Evolutionary conservation across 1,284 basidiomycete genomes (phyloP).

Genomic region (Pseudozyma flocculosa): DNA sequence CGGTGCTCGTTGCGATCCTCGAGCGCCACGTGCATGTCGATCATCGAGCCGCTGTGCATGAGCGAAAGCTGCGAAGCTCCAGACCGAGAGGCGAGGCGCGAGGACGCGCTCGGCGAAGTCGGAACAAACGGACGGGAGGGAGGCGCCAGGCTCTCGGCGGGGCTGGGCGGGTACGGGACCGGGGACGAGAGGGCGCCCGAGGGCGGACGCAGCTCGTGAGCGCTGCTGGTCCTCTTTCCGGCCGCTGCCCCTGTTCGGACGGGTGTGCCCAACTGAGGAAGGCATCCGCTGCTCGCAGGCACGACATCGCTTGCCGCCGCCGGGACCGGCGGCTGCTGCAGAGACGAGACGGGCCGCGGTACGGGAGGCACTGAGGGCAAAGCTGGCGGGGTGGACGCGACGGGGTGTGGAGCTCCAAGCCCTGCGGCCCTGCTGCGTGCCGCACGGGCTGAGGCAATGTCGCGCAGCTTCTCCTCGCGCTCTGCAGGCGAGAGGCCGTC

Average conservation of each 20-base stretch:
- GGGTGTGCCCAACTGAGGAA: too few relatives aligned
- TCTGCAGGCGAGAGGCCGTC: conserved; percentile 22
- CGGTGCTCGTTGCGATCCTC: conserved; percentile 41
- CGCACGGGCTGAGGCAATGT: conserved; percentile 36
- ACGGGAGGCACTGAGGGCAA: background rate
- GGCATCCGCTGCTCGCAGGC: conserved; percentile 13
- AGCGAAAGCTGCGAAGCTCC: conserved; percentile 51
- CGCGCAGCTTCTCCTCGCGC: conserved; percentile 36
- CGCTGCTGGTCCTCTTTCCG: background rate
- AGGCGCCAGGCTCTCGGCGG: conserved; percentile 37
- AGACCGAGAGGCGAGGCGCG: conserved; percentile 23
- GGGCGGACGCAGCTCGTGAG: background rate
- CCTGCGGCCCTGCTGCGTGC: conserved; percentile 30
- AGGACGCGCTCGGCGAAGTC: conserved; percentile 26
- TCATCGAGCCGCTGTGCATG: conserved; percentile 58
- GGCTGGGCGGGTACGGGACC: conserved; percentile 17
- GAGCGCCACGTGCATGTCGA: conserved; percentile 60
- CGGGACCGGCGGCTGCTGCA: conserved; percentile 5
- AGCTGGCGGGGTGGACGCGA: background rate
- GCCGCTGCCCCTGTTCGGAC: too few relatives aligned
- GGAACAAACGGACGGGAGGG: conserved; percentile 41
- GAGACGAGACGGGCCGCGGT: conserved; percentile 5
- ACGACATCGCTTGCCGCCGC: conserved; percentile 1
- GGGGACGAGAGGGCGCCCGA: background rate
- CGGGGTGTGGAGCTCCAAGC: too few relatives aligned